Evolutionary conservation across 2,329 filamentous ascomycete genomes (phyloP), one percentile per base, ranked within the genome.

Genomic region (Hansfordia pulvinata): DNA sequence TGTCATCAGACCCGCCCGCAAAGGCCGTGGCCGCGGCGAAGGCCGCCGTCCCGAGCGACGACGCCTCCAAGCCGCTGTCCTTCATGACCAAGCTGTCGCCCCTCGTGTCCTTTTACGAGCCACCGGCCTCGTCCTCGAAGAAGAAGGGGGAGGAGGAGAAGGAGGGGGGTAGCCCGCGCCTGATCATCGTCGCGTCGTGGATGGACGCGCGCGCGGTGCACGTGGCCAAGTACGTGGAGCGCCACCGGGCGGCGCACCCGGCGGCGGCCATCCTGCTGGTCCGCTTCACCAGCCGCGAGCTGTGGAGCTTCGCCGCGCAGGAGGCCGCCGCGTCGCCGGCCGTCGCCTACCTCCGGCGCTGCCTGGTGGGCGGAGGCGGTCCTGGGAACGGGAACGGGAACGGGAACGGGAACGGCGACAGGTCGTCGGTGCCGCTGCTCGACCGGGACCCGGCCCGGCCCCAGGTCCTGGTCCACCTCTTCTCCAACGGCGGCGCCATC

Each of bases 401-500:
- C n/a, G n/a, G n/a, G n/a, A n/a, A n/a, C n/a, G n/a, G n/a, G n/a
- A n/a, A n/a, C n/a, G n/a, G n/a, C n/a, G n/a, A n/a, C n/a, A n/a
- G n/a, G n/a, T n/a, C n/a, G n/a, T n/a, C n/a, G n/a, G n/a, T n/a
- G n/a, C n/a, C n/a, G n/a, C n/a, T n/a, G n/a, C n/a, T n/a, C n/a
- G n/a, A n/a, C n/a, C n/a, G n/a, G n/a, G n/a, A n/a, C n/a, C 43
- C 38, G 16, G 27, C 32, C 12, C 27, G 29, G 19, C 51, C 50
- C 8, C 44, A 47, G 17, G 44, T 67, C 10, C 48, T 68, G 3
- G 39, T 62, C 9, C 64, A 69, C 35, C 32, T 56, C 18, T 67
- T 69, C 38, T 69, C 64, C 20, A 68, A 69, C 35, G 64, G 64
- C 28, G 65, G 64, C 24, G 49, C 55, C 14, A 50, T 52, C 27